These are phyloP conservation scores for Penicillium sp. DNA, from an alignment of 2,329 filamentous ascomycete species.

Conservation along the genomic window DNA sequence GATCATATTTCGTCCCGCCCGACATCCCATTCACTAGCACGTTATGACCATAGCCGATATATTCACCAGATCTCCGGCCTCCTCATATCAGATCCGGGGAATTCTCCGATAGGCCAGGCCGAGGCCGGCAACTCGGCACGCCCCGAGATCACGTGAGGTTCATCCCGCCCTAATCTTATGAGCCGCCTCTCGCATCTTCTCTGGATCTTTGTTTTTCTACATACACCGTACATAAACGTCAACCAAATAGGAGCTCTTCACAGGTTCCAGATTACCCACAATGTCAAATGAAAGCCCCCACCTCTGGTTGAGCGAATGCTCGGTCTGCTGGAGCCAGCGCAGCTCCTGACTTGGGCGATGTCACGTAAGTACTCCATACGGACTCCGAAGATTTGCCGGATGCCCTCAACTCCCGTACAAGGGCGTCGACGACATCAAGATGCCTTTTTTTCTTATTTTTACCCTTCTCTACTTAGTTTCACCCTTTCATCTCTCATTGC, in stretches of 20 bases:
- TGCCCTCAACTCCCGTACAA: background rate
- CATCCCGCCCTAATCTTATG: background rate
- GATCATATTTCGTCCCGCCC: background rate
- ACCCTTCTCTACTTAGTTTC: background rate
- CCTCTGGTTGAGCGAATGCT: constrained; percentile 19
- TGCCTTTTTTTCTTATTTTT: background rate
- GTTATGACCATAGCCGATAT: background rate
- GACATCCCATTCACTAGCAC: background rate
- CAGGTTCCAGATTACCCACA: background rate
- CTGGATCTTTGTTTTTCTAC: background rate
- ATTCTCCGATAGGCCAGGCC: too few species aligned
- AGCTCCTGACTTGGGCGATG: constrained; percentile 26
- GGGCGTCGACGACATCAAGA: background rate
- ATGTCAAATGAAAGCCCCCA: constrained; percentile 15
- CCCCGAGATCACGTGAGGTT: background rate
- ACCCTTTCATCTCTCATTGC: background rate
- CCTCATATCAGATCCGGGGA: too few species aligned
- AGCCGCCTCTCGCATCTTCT: background rate
- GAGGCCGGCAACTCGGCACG: too few species aligned
- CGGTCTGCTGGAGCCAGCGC: constrained; percentile 25
- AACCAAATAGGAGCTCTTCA: background rate
- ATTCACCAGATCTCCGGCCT: too few species aligned
- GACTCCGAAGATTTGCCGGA: background rate
- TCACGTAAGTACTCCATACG: constrained; percentile 29
- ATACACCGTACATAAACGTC: background rate